Evolutionary conservation across 441 rosid species (phyloP), one percentile per base, ranked within the genome.

Genomic region (Syzygium malaccense): DNA sequence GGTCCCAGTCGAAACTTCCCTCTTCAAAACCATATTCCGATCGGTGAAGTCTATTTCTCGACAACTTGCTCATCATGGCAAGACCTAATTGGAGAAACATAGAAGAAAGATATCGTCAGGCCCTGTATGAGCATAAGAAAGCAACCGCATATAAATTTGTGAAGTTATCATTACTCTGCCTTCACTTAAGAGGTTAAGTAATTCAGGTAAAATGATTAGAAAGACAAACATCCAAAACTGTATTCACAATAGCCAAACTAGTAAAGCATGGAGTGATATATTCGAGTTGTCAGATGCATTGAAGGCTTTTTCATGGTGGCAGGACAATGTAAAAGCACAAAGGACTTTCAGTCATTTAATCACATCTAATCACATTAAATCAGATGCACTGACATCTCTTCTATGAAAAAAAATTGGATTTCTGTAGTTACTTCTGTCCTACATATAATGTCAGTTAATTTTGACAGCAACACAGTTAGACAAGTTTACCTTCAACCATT

Each of bases 401-500:
- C 83, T 75, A 41, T 75, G 83, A 41, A 41, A 14, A 60, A n/a
- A 41, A 23, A 75, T 37, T 75, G 83, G 53, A 75, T 75, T 26
- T 75, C 51, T 75, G n/a, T 66, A 30, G 60, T 30, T 17, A 5
- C 20, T 75, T 68, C 15, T 20, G n/a, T 41, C 83, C 83, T 7
- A 75, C n/a, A 41, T 41, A 75, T 75, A 37, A 20, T 75, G 83
- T 20, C 3, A 75, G 25, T 41, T 41, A 75, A 51, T 75, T 41
- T 75, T 75, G 83, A 75, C 51, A 75, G 51, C 17, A 37, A 41
- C n/a, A 23, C 18, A 1, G 41, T 2, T 18, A 17, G 51, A 75
- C 3, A 14, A 41, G 83, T 75, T 75, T 75, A 89, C 90, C 90
- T 89, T 86, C 88, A n/a, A 89, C 68, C 86, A 89, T 86, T 48